A percentile compares a stretch with the other conserved stretches of the same genome.
Conservation (phyloP, 495 filamentous ascomycete species). For the Symbiotaphrina buchneri region DNA sequence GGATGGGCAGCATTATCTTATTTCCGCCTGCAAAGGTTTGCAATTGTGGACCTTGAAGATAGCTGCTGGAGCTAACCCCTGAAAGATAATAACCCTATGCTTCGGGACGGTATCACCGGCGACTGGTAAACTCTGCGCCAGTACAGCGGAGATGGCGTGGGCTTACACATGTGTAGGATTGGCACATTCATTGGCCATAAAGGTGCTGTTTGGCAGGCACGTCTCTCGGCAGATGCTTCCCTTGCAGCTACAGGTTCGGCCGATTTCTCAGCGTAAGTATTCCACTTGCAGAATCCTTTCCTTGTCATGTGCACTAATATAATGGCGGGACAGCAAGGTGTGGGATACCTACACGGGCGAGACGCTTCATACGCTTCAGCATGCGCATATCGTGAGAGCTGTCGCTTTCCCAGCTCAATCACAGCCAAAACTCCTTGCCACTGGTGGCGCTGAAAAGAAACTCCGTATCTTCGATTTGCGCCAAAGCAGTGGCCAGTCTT, state of each 20-base stretch:
- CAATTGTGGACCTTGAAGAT: not conserved
- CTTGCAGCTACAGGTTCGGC: conserved; percentile 84
- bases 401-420: conserved; percentile 63
- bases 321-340: conserved; percentile 38
- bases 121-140: conserved; percentile 33
- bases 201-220: conserved; percentile 88
- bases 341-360: conserved; percentile 96
- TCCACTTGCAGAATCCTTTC: too few relatives aligned
- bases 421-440: conserved; percentile 63
- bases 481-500: conserved; percentile 19
- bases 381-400: conserved; percentile 85
- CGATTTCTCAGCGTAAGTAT: conserved; percentile 75
- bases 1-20: conserved; percentile 76
- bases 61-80: not conserved
- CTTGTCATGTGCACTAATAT: conserved; percentile 1
- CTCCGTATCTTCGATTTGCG: conserved; percentile 81
- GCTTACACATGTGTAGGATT: conserved; percentile 35
- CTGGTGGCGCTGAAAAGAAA: conserved; percentile 89
- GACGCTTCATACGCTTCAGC: conserved; percentile 66
- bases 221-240: conserved; percentile 68
- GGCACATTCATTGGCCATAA: conserved; percentile 97
- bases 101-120: conserved; percentile 86
- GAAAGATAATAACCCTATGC: conserved; percentile 90
- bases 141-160: not conserved
- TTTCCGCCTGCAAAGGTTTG: conserved; percentile 93